Percentiles rank a stretch among this genome's conserved stretches.
These are phyloP conservation scores for Graphiopsis chlorocephala DNA, from an alignment of 2,329 filamentous ascomycete species.

Conservation along the genomic window DNA sequence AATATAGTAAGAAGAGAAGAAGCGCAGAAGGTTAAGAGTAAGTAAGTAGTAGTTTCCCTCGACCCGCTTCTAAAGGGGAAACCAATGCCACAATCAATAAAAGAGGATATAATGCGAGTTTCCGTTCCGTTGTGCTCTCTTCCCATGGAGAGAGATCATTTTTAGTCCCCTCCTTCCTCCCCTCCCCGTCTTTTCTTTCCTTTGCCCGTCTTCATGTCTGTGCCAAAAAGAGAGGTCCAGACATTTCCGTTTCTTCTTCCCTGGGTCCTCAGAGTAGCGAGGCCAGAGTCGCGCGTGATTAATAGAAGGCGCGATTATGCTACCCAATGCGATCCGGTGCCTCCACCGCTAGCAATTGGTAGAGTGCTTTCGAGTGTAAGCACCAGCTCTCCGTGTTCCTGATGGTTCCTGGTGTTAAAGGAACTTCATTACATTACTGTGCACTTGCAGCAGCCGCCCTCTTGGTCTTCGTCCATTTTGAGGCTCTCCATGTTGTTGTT, in stretches of 20 bases:
- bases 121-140: conserved; percentile 7
- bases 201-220: not conserved
- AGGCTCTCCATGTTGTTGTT: conserved; percentile 64
- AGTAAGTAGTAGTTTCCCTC: not conserved
- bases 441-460: conserved; percentile 80
- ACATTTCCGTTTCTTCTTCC: not conserved
- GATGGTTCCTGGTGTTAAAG: not conserved
- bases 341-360: conserved; percentile 3
- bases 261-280: not conserved
- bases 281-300: conserved; percentile 8
- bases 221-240: not conserved
- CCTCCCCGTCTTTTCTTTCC: not conserved
- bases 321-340: conserved; percentile 14
- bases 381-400: not conserved
- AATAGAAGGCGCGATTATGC: conserved; percentile 13
- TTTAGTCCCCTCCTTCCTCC: not conserved
- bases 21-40: not conserved
- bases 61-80: not conserved
- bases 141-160: not conserved
- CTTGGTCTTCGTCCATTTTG: conserved; percentile 64
- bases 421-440: conserved; percentile 69
- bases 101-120: conserved; percentile 15
- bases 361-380: not conserved
- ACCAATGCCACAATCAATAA: conserved; percentile 14
- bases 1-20: not conserved